Evolutionary conservation across 176 grass and related monocot species (phyloP).

Genomic region (Melocanna baccifera): DNA sequence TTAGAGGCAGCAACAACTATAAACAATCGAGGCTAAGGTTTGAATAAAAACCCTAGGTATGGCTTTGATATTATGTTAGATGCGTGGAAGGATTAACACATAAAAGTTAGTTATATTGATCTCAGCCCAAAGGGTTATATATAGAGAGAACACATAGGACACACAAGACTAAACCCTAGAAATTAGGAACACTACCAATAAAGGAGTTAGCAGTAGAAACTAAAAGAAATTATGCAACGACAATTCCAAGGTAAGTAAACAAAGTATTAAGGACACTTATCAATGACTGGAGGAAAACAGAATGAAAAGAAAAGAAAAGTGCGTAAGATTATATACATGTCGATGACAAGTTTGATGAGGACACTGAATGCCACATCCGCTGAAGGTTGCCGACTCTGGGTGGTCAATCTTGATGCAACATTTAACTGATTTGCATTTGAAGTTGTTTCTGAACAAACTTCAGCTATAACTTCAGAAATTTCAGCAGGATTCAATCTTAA

Average conservation of each 20-base stretch:
- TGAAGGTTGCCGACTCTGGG: constrained; percentile 72
- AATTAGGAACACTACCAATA: not conserved
- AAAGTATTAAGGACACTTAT: constrained; percentile 3
- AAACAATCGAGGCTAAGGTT: too few species aligned
- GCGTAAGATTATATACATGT: constrained; percentile 69
- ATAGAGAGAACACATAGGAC: too few species aligned
- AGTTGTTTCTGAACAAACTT: constrained; percentile 82
- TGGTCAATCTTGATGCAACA: constrained; percentile 59
- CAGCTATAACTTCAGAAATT: constrained; percentile 94
- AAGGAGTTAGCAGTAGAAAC: not conserved
- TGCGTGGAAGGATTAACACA: too few species aligned
- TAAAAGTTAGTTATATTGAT: too few species aligned
- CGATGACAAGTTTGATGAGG: constrained; percentile 97
- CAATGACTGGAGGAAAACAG: constrained; percentile 11
- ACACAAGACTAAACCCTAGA: too few species aligned
- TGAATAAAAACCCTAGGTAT: too few species aligned
- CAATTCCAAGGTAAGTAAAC: not conserved
- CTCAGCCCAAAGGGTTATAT: too few species aligned
- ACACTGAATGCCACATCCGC: constrained; percentile 92
- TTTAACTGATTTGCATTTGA: constrained; percentile 57
- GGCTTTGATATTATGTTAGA: too few species aligned
- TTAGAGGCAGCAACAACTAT: too few species aligned
- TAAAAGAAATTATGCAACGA: not conserved
- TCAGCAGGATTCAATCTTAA: constrained; percentile 86
- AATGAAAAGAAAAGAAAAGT: constrained; percentile 20